These are phyloP conservation scores for Narthecium ossifragum DNA, from an alignment of 106 monocot species.

Conservation along the genomic window DNA sequence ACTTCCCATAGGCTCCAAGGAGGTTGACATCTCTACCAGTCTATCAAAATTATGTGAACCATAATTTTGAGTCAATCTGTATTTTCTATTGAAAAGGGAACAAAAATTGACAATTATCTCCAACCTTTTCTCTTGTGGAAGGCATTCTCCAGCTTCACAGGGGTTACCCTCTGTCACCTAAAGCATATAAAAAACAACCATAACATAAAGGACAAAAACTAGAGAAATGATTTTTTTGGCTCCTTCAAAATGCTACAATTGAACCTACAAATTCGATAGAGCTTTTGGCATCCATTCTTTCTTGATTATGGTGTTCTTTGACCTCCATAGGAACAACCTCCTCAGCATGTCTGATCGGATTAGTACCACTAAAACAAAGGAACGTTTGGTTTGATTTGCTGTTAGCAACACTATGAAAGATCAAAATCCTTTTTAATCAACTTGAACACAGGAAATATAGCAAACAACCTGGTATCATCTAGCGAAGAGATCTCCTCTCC, in stretches of 20 bases:
- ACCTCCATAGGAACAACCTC: neutral
- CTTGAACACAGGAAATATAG: too few species aligned
- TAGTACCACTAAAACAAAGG: neutral
- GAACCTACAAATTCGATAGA: constrained; percentile 33
- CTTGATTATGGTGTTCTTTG: constrained; percentile 1
- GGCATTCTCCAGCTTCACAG: constrained; percentile 4
- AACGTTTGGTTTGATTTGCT: too few species aligned
- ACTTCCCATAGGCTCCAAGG: neutral
- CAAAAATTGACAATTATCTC: too few species aligned
- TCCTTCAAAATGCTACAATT: neutral
- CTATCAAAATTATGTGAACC: too few species aligned
- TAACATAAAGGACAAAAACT: too few species aligned
- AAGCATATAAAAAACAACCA: constrained; percentile 1
- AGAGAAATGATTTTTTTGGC: too few species aligned
- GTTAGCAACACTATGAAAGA: too few species aligned
- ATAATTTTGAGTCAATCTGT: too few species aligned
- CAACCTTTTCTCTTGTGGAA: constrained; percentile 36
- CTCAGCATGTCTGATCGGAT: neutral
- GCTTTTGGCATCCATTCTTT: constrained; percentile 14
- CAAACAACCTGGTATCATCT: constrained; percentile 16
- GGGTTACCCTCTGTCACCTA: constrained; percentile 21
- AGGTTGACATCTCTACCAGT: neutral
- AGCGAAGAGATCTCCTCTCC: too few species aligned
- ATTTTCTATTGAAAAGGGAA: too few species aligned
- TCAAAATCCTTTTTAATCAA: too few species aligned